Conservation (phyloP, 495 filamentous ascomycete genomes). For the Evernia prunastri region DNA sequence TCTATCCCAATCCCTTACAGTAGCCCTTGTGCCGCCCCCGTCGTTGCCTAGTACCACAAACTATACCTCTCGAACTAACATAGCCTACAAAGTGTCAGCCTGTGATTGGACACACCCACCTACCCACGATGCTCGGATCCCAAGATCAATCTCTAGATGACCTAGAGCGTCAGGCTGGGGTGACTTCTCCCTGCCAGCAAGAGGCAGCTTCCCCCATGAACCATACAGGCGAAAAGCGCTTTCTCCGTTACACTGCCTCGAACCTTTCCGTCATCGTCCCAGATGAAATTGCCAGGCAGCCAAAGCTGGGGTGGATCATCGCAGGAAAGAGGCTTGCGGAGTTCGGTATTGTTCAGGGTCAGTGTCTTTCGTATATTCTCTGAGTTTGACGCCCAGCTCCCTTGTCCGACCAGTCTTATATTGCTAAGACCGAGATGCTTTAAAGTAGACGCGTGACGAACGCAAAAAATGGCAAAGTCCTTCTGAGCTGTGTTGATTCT, state of each 20-base stretch:
- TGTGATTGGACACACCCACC: too few species aligned
- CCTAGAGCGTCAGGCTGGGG: too few species aligned
- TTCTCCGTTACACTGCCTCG: not conserved
- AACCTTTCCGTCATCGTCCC: not conserved
- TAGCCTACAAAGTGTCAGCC: too few species aligned
- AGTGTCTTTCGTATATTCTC: not conserved
- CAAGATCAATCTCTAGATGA: too few species aligned
- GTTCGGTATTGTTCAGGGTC: not conserved
- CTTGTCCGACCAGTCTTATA: not conserved
- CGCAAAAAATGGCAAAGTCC: not conserved
- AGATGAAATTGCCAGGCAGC: not conserved
- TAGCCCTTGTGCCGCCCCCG: too few species aligned
- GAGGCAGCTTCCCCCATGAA: slow-evolving; percentile 1
- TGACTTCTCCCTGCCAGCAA: not conserved
- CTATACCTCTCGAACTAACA: too few species aligned
- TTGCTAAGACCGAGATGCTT: not conserved
- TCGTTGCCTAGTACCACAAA: too few species aligned
- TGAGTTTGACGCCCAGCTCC: not conserved
- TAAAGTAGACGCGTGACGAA: not conserved
- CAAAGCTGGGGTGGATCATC: slow-evolving; percentile 1
- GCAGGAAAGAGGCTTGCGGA: not conserved
- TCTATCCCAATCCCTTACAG: too few species aligned
- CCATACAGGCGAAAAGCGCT: not conserved
- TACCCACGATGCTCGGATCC: too few species aligned
- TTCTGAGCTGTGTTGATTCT: not conserved